Percentiles rank a stretch among this genome's conserved stretches.
Evolutionary conservation across 2,329 filamentous ascomycete species (phyloP).

Genomic region (Trichophyton benhamiae): DNA sequence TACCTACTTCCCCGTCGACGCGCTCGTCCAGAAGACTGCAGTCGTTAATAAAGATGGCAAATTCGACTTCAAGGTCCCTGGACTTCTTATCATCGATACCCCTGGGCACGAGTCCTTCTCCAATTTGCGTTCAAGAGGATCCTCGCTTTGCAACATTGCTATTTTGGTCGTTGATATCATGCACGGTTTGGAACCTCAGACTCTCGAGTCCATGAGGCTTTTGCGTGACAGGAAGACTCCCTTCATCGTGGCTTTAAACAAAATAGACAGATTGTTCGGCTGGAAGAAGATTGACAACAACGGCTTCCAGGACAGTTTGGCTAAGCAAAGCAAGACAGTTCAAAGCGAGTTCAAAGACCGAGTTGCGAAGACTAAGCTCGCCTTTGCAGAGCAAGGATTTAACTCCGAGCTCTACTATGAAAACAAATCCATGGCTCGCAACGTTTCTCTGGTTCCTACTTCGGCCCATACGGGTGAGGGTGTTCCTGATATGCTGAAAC

Average conservation of each 20-base stretch:
- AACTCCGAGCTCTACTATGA: conserved; percentile 95
- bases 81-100: conserved; percentile 92
- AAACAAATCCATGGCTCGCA: conserved; percentile 92
- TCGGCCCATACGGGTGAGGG: conserved; percentile 98
- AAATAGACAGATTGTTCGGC: conserved; percentile 97
- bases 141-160: conserved; percentile 97
- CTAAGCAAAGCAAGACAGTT: conserved; percentile 80
- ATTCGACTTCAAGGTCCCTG: conserved; percentile 96
- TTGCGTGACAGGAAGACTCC: conserved; percentile 89
- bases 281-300: conserved; percentile 99
- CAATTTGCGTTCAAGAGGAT: conserved; percentile 90
- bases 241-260: conserved; percentile 98
- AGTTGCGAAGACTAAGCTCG: conserved; percentile 79
- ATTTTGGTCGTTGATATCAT: conserved; percentile 99
- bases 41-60: conserved; percentile 83
- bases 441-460: conserved; percentile 91
- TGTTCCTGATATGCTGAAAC: conserved; percentile 97
- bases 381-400: conserved; percentile 93
- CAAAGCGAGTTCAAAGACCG: conserved; percentile 90
- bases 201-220: conserved; percentile 90
- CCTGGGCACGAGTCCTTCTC: conserved; percentile 99
- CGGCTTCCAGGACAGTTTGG: conserved; percentile 85
- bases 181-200: conserved; percentile 97
- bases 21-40: conserved; percentile 79
- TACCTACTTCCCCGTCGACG: conserved; percentile 95